Percentiles rank a stretch among this genome's conserved stretches.
Conservation (phyloP, 257 asterid genomes). For the Plantago elongata region DNA sequence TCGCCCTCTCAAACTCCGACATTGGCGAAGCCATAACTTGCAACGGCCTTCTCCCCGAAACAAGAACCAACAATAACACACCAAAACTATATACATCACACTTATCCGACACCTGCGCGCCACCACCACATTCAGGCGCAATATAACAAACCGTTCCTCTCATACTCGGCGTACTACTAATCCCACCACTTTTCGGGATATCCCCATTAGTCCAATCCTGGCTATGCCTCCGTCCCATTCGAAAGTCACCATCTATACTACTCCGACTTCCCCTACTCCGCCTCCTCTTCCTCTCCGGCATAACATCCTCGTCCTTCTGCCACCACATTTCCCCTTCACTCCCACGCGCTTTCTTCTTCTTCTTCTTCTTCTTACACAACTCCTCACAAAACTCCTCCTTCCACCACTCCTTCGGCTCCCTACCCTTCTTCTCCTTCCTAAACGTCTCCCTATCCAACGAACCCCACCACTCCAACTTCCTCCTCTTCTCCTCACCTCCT, state of each 20-base stretch:
- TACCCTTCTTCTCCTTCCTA: conserved; percentile 46
- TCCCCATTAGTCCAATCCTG: conserved; percentile 73
- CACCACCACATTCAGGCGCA: conserved; percentile 82
- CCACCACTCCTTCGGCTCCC: conserved; percentile 93
- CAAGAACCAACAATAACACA: conserved; percentile 62
- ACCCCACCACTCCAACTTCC: conserved; percentile 76
- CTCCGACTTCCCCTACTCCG: conserved; percentile 45
- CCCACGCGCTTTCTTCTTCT: conserved; percentile 32
- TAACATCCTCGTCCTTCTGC: conserved; percentile 65
- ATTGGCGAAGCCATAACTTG: conserved; percentile 91
- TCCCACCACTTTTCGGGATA: conserved; percentile 82
- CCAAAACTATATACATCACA: conserved; percentile 93
- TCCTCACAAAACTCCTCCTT: conserved; percentile 92
- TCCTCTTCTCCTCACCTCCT: conserved; percentile 44
- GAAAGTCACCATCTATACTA: conserved; percentile 80
- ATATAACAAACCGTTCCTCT: conserved; percentile 92
- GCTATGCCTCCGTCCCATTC: conserved; percentile 60
- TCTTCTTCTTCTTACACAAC: conserved; percentile 65
- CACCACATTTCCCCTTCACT: conserved; percentile 64
- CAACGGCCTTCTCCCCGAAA: conserved; percentile 90
- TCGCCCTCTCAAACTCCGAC: conserved; percentile 90
- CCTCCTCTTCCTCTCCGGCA: conserved; percentile 52
- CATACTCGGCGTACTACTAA: conserved; percentile 94
- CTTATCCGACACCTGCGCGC: conserved; percentile 62
- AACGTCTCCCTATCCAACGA: conserved; percentile 46